These are phyloP conservation scores for Rhytidhysteron rufulum DNA, from an alignment of 2,329 filamentous ascomycete species.

Conservation along the genomic window DNA sequence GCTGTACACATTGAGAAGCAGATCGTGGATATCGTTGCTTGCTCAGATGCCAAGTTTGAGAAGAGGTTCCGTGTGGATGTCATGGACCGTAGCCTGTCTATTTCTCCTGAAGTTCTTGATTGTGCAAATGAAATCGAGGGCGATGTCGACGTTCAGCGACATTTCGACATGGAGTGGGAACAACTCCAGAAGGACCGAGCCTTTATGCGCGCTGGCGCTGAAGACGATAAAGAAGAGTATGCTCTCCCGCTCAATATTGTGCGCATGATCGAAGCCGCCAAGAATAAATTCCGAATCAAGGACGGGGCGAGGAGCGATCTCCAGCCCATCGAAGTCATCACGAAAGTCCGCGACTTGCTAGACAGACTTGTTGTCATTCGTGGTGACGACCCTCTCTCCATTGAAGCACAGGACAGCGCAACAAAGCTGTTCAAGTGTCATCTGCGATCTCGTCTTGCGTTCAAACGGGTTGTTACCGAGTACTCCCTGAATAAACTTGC, in stretches of 20 bases:
- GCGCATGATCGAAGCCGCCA: slow-evolving; percentile 86
- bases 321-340: slow-evolving; percentile 81
- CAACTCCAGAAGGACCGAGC: slow-evolving; percentile 69
- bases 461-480: slow-evolving; percentile 84
- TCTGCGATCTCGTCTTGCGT: slow-evolving; percentile 82
- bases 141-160: slow-evolving; percentile 79
- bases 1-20: slow-evolving; percentile 93
- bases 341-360: slow-evolving; percentile 70
- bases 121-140: slow-evolving; percentile 82
- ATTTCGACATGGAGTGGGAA: slow-evolving; percentile 87
- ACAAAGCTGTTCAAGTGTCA: slow-evolving; percentile 91
- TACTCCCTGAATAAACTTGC: slow-evolving; percentile 86
- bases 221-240: slow-evolving; percentile 77
- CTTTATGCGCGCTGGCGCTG: slow-evolving; percentile 66
- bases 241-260: slow-evolving; percentile 89
- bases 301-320: slow-evolving; percentile 83
- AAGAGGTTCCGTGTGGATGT: slow-evolving; percentile 82
- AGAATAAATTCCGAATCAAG: slow-evolving; percentile 86
- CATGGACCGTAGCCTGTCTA: slow-evolving; percentile 63
- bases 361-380: slow-evolving; percentile 80
- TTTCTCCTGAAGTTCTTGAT: slow-evolving; percentile 71
- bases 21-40: slow-evolving; percentile 77
- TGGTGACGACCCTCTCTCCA: slow-evolving; percentile 75
- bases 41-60: slow-evolving; percentile 74
- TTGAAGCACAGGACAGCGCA: slow-evolving; percentile 82